Evolutionary conservation across 2,329 filamentous ascomycete genomes (phyloP).

Genomic region (Neonectria hederae): DNA sequence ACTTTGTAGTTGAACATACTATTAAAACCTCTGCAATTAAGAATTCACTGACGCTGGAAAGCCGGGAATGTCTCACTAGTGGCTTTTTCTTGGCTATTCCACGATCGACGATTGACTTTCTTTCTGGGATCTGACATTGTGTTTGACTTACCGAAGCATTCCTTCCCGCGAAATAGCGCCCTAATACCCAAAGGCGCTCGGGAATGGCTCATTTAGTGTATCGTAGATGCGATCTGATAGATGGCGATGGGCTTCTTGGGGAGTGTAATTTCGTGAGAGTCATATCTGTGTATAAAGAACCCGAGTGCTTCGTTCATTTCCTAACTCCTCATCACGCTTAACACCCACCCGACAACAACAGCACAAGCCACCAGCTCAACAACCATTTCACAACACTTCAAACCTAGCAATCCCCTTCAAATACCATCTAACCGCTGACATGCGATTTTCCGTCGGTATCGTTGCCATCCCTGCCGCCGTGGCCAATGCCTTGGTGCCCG

Average conservation of each 20-base stretch:
- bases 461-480: neutral
- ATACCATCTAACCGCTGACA: neutral
- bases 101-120: neutral
- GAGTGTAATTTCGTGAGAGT: neutral
- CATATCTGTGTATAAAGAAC: neutral
- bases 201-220: neutral
- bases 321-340: neutral
- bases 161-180: neutral
- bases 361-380: neutral
- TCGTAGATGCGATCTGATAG: neutral
- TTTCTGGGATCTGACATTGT: neutral
- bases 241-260: neutral
- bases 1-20: neutral
- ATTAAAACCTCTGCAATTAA: neutral
- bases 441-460: constrained; percentile 8
- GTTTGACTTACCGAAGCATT: neutral
- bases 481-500: neutral
- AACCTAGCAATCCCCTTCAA: neutral
- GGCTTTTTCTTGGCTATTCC: neutral
- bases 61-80: neutral
- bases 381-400: neutral
- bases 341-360: neutral
- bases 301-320: neutral
- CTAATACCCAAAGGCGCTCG: neutral
- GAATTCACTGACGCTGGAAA: too few species aligned